Base-by-base conservation (phyloP, 208 protist species). In the Crithidia brevicula region DNA sequence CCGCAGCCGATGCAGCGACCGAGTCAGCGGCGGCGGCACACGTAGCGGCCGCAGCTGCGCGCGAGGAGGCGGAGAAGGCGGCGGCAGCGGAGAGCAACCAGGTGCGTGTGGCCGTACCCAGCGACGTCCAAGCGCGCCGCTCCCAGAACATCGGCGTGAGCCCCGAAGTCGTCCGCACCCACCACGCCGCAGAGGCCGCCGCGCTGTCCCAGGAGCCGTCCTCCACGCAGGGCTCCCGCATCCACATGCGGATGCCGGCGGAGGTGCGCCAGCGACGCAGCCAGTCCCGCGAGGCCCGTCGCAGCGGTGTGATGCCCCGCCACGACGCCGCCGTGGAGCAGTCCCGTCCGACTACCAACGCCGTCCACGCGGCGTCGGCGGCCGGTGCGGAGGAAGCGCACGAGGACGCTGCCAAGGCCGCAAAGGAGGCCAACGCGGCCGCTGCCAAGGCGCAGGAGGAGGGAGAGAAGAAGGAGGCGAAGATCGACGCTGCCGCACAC, bases 181-280 rank as follows among this genome's bases (percentile, higher is more conserved):
- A 64, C 43, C 27, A 28, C 10, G 30, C 42, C 3, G 47, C 46
- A 5, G 30, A 38, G 20, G 43, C 53, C 1, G 28, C 18, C 4
- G 51, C 20, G 47, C 34, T 22, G 52, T 34, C 56, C 15, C 5
- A 23, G 52, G 38, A 31, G 28, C 15, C 16, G 4, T 25, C 27
- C 9, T 31, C 28, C n/a, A n/a, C 13, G 45, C 5, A 15, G 11
- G 64, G 40, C 10, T 51, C 69, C n/a, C 59, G 53, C 31, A 56
- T 78, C 5, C 31, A 43, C n/a, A 25, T 71, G 45, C 46, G 34
- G n/a, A 78, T 78, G 72, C 72, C 72, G 0, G 30, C 5, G 0
- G 63, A 78, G 18, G 65, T 78, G 40, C 72, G 72, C 23, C 56
- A 57, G 33, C 25, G 58, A 1, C 72, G 65, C 31, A 68, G 42